Percentiles rank a stretch among this genome's conserved stretches.
These are phyloP conservation scores for Diaporthe citri DNA, from an alignment of 2,329 filamentous ascomycete genomes.

Conservation along the genomic window DNA sequence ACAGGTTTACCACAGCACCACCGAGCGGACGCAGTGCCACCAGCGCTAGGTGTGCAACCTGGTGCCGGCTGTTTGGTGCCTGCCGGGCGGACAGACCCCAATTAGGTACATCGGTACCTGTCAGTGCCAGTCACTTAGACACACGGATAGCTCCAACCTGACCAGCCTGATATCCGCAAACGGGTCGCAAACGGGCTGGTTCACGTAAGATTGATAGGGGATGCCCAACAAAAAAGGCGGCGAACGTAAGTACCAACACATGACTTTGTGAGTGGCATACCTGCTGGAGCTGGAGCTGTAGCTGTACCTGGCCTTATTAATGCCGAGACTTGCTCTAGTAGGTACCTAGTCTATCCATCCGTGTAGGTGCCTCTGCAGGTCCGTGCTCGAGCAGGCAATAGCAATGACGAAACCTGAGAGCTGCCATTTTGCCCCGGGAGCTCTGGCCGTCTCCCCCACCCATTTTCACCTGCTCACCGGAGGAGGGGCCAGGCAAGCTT, in stretches of 20 bases:
- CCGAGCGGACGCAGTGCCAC: neutral
- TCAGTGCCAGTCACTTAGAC: neutral
- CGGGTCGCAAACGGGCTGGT: neutral
- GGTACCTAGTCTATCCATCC: neutral
- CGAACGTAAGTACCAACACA: too few relatives aligned
- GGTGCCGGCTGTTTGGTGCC: conserved; percentile 17
- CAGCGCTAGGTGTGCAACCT: conserved; percentile 25
- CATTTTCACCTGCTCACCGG: neutral
- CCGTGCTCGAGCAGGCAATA: conserved; percentile 37
- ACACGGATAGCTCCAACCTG: neutral
- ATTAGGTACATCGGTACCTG: conserved; percentile 17
- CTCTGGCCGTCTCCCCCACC: conserved; percentile 10
- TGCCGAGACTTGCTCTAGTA: neutral
- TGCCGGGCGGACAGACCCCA: neutral
- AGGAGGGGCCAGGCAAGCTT: conserved; percentile 1
- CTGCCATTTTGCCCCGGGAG: conserved; percentile 17
- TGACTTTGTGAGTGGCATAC: neutral
- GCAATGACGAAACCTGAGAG: conserved; percentile 37
- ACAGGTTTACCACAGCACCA: conserved; percentile 33
- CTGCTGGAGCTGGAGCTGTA: neutral
- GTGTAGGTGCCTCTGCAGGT: conserved; percentile 15
- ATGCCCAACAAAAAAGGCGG: too few relatives aligned
- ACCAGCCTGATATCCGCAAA: neutral
- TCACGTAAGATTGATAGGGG: too few relatives aligned
- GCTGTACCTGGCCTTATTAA: neutral